These are phyloP conservation scores for Mixia osmundae DNA, from an alignment of 1,284 basidiomycete genomes.

Conservation along the genomic window DNA sequence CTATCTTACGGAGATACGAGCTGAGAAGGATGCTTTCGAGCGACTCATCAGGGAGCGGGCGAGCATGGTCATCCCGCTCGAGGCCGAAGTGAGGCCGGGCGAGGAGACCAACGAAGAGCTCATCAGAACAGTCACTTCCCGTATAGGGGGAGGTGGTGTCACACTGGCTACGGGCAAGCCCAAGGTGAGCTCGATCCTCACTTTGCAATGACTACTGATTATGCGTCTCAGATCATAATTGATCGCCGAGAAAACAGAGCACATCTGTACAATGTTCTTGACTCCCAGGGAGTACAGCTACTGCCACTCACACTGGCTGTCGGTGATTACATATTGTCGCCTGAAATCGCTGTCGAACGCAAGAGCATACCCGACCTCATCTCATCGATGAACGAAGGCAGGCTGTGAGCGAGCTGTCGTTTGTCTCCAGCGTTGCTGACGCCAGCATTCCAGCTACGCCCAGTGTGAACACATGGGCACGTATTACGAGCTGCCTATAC, in stretches of 20 bases:
- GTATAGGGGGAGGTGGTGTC: conserved; percentile 65
- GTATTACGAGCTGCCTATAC: conserved; percentile 77
- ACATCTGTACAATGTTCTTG: conserved; percentile 66
- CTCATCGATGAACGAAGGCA: conserved; percentile 73
- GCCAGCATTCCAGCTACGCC: conserved; percentile 39
- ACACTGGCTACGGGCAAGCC: conserved; percentile 22
- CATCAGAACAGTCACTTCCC: conserved; percentile 64
- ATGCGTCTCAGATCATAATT: conserved; percentile 47
- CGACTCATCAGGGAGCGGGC: conserved; percentile 74
- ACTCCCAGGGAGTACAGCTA: conserved; percentile 56
- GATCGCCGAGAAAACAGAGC: conserved; percentile 95
- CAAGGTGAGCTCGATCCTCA: not conserved
- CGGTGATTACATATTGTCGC: conserved; percentile 86
- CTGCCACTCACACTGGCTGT: conserved; percentile 78
- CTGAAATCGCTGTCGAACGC: conserved; percentile 85
- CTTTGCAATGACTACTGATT: not conserved
- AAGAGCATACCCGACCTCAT: conserved; percentile 84
- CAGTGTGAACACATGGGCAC: conserved; percentile 94
- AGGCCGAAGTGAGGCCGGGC: conserved; percentile 40
- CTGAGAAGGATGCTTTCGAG: conserved; percentile 89
- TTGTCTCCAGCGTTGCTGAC: not conserved
- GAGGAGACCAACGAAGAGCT: conserved; percentile 26
- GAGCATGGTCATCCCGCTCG: conserved; percentile 76
- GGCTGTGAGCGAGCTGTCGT: conserved; percentile 39
- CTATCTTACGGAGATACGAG: conserved; percentile 63